A percentile compares a stretch with the other conserved stretches of the same genome.
phyloP scores from a whole-genome alignment of 2,329 filamentous ascomycete genomes.

The Botryosphaeria agaves region DNA sequence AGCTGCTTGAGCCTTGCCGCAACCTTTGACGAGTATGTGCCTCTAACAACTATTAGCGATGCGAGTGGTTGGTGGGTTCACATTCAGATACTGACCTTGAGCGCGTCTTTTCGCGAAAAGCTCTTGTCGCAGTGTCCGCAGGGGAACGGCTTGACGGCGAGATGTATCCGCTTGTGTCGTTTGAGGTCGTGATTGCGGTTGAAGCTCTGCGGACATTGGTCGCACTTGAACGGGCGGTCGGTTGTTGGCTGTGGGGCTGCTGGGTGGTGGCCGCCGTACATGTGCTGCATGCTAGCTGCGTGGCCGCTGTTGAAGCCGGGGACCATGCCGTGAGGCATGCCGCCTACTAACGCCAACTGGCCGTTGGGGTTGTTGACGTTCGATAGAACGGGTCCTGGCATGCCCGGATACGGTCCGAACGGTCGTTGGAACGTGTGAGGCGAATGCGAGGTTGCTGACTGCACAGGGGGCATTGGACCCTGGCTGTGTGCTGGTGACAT shows the following conservation, averaged over 20 bases:
- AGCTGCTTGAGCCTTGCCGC: slow-evolving; percentile 33
- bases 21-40: slow-evolving; percentile 51
- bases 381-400: slow-evolving; percentile 55
- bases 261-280: slow-evolving; percentile 34
- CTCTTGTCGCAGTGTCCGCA: slow-evolving; percentile 88
- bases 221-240: slow-evolving; percentile 88
- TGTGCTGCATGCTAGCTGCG: slow-evolving; percentile 46
- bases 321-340: slow-evolving; percentile 38
- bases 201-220: slow-evolving; percentile 82
- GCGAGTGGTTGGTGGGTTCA: background rate
- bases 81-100: slow-evolving; percentile 60
- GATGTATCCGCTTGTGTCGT: slow-evolving; percentile 84
- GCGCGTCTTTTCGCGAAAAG: slow-evolving; percentile 88
- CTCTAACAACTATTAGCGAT: slow-evolving; percentile 36
- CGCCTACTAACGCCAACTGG: slow-evolving; percentile 54
- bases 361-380: slow-evolving; percentile 59
- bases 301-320: slow-evolving; percentile 42
- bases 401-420: slow-evolving; percentile 39
- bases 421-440: slow-evolving; percentile 29
- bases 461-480: slow-evolving; percentile 24
- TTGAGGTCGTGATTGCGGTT: slow-evolving; percentile 95
- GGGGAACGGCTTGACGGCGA: slow-evolving; percentile 90
- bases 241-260: slow-evolving; percentile 37
- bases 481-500: slow-evolving; percentile 34
- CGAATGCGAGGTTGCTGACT: slow-evolving; percentile 30